phyloP scores from a whole-genome alignment of 495 filamentous ascomycete genomes.

The Aeminium ludgeri region DNA sequence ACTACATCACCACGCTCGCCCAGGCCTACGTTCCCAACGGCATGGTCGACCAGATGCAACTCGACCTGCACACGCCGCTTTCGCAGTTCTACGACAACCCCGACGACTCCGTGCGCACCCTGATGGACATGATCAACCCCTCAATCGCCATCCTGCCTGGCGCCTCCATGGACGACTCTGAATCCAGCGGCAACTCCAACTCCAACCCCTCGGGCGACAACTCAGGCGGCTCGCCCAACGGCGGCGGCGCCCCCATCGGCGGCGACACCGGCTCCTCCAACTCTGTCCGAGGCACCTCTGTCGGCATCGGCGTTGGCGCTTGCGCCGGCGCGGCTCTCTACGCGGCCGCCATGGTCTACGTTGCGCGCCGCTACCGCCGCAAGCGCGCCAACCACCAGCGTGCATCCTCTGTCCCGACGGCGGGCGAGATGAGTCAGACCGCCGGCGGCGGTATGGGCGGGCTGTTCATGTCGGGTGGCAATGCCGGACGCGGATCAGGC shows the following conservation, averaged over 20 bases:
- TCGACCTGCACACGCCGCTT: constrained; percentile 49
- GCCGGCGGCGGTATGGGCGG: constrained; percentile 11
- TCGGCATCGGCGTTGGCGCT: constrained; percentile 64
- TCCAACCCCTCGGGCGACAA: constrained; percentile 18
- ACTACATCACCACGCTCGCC: constrained; percentile 74
- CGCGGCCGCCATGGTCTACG: constrained; percentile 95
- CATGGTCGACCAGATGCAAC: constrained; percentile 42
- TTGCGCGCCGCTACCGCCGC: constrained; percentile 85
- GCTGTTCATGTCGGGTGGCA: constrained; percentile 24
- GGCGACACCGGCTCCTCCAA: constrained; percentile 33
- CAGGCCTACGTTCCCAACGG: constrained; percentile 53
- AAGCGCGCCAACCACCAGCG: constrained; percentile 62
- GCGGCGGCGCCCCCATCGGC: constrained; percentile 29
- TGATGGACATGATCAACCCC: constrained; percentile 72
- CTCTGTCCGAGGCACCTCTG: constrained; percentile 55
- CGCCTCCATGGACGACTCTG: constrained; percentile 34
- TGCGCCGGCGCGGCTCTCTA: constrained; percentile 75
- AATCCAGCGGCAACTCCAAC: constrained; percentile 18
- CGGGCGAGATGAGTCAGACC: constrained; percentile 14
- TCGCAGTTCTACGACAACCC: constrained; percentile 58
- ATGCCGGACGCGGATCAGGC: constrained; percentile 35
- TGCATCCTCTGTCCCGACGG: constrained; percentile 41
- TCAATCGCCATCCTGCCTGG: constrained; percentile 62
- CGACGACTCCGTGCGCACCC: constrained; percentile 37
- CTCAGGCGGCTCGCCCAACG: constrained; percentile 9